phyloP scores from a whole-genome alignment of 1,284 basidiomycete species.

The Rhodotorula sp. region DNA sequence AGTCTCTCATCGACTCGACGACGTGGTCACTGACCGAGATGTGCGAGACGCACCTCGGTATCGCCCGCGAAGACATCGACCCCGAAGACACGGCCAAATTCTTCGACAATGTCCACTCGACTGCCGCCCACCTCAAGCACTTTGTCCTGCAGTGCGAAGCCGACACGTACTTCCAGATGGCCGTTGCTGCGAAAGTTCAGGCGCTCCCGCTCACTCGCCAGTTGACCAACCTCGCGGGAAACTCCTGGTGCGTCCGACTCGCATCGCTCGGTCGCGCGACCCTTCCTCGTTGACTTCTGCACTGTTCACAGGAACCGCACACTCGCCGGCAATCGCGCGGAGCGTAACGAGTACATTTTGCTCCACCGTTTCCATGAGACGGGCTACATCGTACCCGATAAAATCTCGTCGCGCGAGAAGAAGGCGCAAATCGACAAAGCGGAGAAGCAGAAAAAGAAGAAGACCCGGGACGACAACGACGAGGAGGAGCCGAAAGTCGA shows the following conservation, averaged over 20 bases:
- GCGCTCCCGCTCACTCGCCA: slow-evolving; percentile 86
- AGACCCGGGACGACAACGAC: slow-evolving; percentile 61
- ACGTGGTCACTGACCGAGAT: slow-evolving; percentile 99
- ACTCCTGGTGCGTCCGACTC: slow-evolving; percentile 71
- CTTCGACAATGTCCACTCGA: slow-evolving; percentile 78
- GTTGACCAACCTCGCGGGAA: slow-evolving; percentile 94
- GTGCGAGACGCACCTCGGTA: slow-evolving; percentile 84
- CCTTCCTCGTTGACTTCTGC: background rate
- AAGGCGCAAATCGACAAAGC: slow-evolving; percentile 54
- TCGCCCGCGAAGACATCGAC: slow-evolving; percentile 86
- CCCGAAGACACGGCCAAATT: slow-evolving; percentile 88
- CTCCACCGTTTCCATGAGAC: slow-evolving; percentile 96
- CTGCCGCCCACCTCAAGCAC: slow-evolving; percentile 74
- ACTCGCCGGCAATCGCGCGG: slow-evolving; percentile 81
- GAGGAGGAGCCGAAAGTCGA: slow-evolving; percentile 60
- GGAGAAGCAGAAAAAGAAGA: slow-evolving; percentile 47
- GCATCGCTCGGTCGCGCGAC: background rate
- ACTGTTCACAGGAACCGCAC: slow-evolving; percentile 77
- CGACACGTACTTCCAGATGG: slow-evolving; percentile 95
- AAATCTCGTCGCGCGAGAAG: slow-evolving; percentile 68
- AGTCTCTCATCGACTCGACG: slow-evolving; percentile 91
- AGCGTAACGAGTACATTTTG: slow-evolving; percentile 98
- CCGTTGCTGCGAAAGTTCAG: slow-evolving; percentile 85
- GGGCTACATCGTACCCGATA: slow-evolving; percentile 97
- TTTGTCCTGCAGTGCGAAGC: slow-evolving; percentile 91